Conservation (phyloP, 805 yeast species). For the Yarrowia sp. region DNA sequence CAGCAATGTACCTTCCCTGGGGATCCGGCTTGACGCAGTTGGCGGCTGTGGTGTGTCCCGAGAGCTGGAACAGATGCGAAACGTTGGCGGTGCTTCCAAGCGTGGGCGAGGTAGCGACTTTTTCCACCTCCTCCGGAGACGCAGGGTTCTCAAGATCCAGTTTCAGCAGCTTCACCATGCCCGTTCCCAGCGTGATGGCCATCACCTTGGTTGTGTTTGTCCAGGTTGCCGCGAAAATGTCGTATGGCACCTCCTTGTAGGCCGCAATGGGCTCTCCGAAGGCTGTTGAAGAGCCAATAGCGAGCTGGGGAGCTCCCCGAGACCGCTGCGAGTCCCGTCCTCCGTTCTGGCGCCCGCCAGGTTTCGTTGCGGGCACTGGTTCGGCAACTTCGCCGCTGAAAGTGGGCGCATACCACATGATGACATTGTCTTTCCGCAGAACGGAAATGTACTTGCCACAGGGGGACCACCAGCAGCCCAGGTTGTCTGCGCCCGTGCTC, state of each 20-base stretch:
- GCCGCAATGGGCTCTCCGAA: slow-evolving; percentile 25
- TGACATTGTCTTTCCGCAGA: slow-evolving; percentile 5
- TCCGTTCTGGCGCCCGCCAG: background rate
- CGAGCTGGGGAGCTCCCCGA: background rate
- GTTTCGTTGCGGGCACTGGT: background rate
- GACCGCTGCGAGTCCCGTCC: background rate
- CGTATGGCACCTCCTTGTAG: slow-evolving; percentile 35
- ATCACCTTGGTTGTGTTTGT: slow-evolving; percentile 39
- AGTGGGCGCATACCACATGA: slow-evolving; percentile 36
- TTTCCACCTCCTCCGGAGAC: slow-evolving; percentile 4
- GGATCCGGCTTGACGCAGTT: slow-evolving; percentile 52
- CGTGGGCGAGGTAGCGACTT: background rate
- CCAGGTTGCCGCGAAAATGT: slow-evolving; percentile 42
- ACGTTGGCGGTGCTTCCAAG: background rate
- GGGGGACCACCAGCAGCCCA: slow-evolving; percentile 43
- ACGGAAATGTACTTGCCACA: slow-evolving; percentile 50
- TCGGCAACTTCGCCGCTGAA: slow-evolving; percentile 34
- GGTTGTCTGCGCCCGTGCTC: slow-evolving; percentile 33
- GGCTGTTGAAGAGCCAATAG: background rate
- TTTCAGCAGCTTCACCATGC: slow-evolving; percentile 40
- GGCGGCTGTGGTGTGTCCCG: slow-evolving; percentile 53
- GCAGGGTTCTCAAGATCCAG: slow-evolving; percentile 12
- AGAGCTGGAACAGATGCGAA: background rate
- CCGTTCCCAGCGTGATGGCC: slow-evolving; percentile 50
- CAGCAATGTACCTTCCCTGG: slow-evolving; percentile 49